Evolutionary conservation across 1,139 yeast species (phyloP), one percentile per base, ranked within the genome.

Genomic region (Yamadazyma jaroonii): DNA sequence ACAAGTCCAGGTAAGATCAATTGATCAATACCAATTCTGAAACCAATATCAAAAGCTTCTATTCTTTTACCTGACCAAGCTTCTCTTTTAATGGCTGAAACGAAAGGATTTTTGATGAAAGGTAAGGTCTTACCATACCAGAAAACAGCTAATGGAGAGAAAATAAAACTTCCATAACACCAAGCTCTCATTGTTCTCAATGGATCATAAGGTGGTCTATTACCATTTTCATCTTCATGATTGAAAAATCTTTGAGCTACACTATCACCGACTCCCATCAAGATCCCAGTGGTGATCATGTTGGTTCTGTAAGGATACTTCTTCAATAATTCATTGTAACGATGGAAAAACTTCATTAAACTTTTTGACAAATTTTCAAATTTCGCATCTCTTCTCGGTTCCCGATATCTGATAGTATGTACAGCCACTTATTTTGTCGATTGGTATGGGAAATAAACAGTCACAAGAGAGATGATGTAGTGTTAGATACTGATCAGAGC

Each of bases 181-280:
- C 77, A 67, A 4, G 95, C 87, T 40, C 96, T 64, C 3, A 71
- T 42, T 0, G 89, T 81, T 40, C 96, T 63, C 9, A 33, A 37
- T 29, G 36, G 39, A 35, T 43, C 43, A 37, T 47, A 38, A 32
- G 22, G 28, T 27, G 34, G 32, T 37, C 37, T 14, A 35, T 40
- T 31, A 40, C 49, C 40, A 27, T 39, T 39, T 10, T 50, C 52
- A 9, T 56, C 59, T 20, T 52, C 51, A 35, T 61, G 66, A 3
- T 79, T 75, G 53, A 80, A 80, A 9, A 73, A 50, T 1, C 59
- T 38, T 54, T 88, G 96, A 0, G 96, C 95, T 23, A 84, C 51
- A 2, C 66, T 59, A 53, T 88, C 96, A 3, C 96, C 96, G 2
- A 76, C 43, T 0, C 87, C 92, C 56, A 87, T 87, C 25, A 87